Conservation (phyloP, 768 basidiomycete species). For the Psilocybe azurescens region DNA sequence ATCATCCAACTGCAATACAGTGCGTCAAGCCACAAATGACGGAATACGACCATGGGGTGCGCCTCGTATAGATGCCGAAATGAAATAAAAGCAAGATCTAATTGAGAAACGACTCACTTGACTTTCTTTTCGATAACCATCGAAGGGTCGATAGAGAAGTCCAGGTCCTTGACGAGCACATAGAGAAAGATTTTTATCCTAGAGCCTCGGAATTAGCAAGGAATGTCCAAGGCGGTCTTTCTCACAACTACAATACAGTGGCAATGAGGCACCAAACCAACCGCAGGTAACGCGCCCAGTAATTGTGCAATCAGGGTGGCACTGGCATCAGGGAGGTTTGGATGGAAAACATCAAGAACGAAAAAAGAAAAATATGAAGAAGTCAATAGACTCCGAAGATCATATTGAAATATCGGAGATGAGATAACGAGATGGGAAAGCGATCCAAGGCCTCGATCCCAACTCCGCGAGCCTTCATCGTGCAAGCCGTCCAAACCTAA, state of each 20-base stretch:
- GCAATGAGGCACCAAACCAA: background rate
- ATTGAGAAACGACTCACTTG: constrained; percentile 50
- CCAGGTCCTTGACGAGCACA: constrained; percentile 60
- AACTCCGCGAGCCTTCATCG: constrained; percentile 19
- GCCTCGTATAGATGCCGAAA: constrained; percentile 7
- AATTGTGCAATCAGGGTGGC: constrained; percentile 17
- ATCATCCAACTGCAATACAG: background rate
- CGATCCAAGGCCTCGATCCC: constrained; percentile 19
- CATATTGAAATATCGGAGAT: constrained; percentile 21
- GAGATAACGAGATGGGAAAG: constrained; percentile 16
- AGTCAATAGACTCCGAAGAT: constrained; percentile 17
- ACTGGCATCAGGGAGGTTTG: constrained; percentile 22
- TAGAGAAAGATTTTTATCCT: constrained; percentile 71
- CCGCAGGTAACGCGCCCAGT: constrained; percentile 5
- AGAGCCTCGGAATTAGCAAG: constrained; percentile 24
- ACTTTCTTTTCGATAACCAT: constrained; percentile 66
- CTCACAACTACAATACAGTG: constrained; percentile 8
- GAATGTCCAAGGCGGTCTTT: constrained; percentile 1
- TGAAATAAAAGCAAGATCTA: constrained; percentile 2
- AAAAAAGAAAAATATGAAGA: constrained; percentile 11
- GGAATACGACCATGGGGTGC: constrained; percentile 12
- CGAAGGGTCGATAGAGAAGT: constrained; percentile 54
- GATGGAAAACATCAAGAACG: constrained; percentile 31
- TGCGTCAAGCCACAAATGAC: constrained; percentile 6
- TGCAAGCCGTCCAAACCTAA: constrained; percentile 8